A percentile compares a stretch with the other conserved stretches of the same genome.
phyloP scores from a whole-genome alignment of 2,329 filamentous ascomycete genomes.

The Alternaria hordeiaustralica region DNA sequence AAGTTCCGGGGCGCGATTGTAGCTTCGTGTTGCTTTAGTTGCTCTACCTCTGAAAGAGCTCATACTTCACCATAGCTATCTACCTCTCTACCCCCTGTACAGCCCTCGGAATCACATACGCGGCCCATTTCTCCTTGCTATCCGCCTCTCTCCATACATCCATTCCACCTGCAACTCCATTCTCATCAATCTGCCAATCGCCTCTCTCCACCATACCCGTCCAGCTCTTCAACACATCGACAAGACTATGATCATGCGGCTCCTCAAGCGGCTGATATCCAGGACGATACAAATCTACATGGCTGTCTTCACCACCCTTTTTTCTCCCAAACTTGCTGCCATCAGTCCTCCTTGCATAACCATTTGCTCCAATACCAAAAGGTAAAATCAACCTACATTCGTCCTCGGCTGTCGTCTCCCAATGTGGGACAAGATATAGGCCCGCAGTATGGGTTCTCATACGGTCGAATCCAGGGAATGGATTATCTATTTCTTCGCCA shows the following conservation, averaged over 20 bases:
- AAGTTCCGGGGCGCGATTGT: too few relatives aligned
- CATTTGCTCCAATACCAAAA: slow-evolving; percentile 21
- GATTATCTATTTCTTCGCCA: background rate
- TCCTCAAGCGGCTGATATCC: slow-evolving; percentile 16
- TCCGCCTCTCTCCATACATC: slow-evolving; percentile 28
- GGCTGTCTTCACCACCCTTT: background rate
- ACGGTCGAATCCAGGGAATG: background rate
- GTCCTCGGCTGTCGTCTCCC: slow-evolving; percentile 12
- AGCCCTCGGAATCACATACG: slow-evolving; percentile 17
- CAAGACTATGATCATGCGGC: slow-evolving; percentile 12
- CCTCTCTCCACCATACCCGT: slow-evolving; percentile 26
- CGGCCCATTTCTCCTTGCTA: slow-evolving; percentile 15
- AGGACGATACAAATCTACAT: slow-evolving; percentile 17
- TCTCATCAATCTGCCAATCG: slow-evolving; percentile 24
- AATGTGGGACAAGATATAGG: slow-evolving; percentile 17
- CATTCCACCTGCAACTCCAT: slow-evolving; percentile 24
- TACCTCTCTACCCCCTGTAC: slow-evolving; percentile 1
- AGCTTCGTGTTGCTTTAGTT: background rate
- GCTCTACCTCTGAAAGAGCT: background rate
- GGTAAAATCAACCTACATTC: slow-evolving; percentile 21
- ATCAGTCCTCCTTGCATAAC: slow-evolving; percentile 22
- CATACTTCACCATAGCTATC: background rate
- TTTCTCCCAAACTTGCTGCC: slow-evolving; percentile 17
- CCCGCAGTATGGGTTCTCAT: slow-evolving; percentile 15
- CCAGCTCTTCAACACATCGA: slow-evolving; percentile 22